Conservation (phyloP, 108 stramenopile species). For the Cyclotella sp. region DNA sequence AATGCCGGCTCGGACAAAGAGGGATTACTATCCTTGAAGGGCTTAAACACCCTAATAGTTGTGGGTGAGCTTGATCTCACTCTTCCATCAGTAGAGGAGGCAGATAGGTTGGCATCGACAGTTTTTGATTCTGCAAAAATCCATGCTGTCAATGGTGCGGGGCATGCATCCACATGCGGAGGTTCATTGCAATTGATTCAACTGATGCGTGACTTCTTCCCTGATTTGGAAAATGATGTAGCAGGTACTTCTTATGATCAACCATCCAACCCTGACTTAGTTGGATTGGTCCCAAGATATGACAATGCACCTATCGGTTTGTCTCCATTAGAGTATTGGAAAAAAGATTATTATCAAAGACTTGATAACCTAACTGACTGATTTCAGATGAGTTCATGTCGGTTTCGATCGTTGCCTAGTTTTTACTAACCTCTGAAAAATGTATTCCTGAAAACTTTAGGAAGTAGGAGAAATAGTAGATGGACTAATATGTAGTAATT, state of each 20-base stretch:
- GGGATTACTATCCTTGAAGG: constrained; percentile 16
- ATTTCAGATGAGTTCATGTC: background rate
- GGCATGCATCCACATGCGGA: constrained; percentile 88
- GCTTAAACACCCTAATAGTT: constrained; percentile 72
- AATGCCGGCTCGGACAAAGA: constrained; percentile 10
- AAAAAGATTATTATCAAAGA: constrained; percentile 45
- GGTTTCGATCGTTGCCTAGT: too few relatives aligned
- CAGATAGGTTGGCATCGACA: constrained; percentile 60
- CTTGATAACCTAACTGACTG: background rate
- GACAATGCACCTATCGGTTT: constrained; percentile 74
- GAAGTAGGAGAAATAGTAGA: too few relatives aligned
- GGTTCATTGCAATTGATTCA: constrained; percentile 74
- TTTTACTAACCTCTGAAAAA: too few relatives aligned
- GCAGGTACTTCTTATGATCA: constrained; percentile 13
- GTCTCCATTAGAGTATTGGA: constrained; percentile 80
- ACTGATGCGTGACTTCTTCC: constrained; percentile 62
- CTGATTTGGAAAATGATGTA: constrained; percentile 41
- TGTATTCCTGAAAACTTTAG: too few relatives aligned
- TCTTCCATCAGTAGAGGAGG: constrained; percentile 80
- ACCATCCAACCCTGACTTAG: constrained; percentile 17
- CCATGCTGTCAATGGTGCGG: constrained; percentile 80
- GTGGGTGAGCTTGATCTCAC: constrained; percentile 82
- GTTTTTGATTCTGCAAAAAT: constrained; percentile 52
- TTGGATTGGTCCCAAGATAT: constrained; percentile 79
- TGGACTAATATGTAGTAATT: too few relatives aligned